Evolutionary conservation across 1,139 yeast genomes (phyloP), one percentile per base, ranked within the genome.

Genomic region (Blastobotrys buckinghamii): DNA sequence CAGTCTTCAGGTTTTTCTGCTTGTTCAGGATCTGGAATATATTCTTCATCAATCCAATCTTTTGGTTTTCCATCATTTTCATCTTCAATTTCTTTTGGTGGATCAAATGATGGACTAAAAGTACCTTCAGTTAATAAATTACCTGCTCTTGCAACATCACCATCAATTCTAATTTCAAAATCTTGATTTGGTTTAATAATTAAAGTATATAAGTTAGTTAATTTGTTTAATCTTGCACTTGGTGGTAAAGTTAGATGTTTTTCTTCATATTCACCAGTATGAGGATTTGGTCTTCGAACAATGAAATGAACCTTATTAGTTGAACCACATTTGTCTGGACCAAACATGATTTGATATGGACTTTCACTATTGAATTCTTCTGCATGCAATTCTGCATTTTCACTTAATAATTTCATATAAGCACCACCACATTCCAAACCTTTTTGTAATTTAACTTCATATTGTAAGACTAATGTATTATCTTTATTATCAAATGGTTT

Each of bases 301-400:
- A 88, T 85, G 56, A 89, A 79, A 61, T 85, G 95, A 27, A 89
- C 81, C 66, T 81, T 82, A 69, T 88, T 85, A 43, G 82, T 77
- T 45, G 81, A 66, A 2, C 95, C 95, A 70, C 97, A 90, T 64
- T 76, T 78, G 67, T 90, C 97, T 34, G 97, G 97, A 24, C 97
- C 97, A 72, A 90, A 90, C 94, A 89, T 84, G 55, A 90, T 68
- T 63, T 84, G 88, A 68, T 83, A 88, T 0, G 90, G 85, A 6
- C 95, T 75, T 20, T 75, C 78, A 53, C 78, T 76, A 57, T 70
- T 72, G 67, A 84, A 81, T 59, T 72, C 74, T 53, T 71, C 69
- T 10, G 67, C 69, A 45, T 63, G 67, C 22, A 76, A 69, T 19
- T 71, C 73, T 3, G 70, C 77, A 9, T 70, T 70, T n/a, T 71